phyloP scores from a whole-genome alignment of 371 early-diverging fungal species.

The Apophysomyces sp. region DNA sequence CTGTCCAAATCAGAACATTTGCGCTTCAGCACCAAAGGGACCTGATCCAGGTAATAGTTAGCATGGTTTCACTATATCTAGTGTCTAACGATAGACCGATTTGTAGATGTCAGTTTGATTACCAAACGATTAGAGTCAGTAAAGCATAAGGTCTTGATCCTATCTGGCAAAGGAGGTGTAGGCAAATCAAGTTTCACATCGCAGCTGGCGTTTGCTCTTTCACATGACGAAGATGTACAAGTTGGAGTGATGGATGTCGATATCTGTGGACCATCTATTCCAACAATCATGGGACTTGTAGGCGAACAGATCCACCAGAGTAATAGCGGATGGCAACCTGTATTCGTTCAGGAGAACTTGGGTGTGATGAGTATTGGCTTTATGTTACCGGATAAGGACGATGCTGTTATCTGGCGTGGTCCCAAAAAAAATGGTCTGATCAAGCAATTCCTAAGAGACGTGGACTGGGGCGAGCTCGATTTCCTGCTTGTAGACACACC shows the following conservation, averaged over 20 bases:
- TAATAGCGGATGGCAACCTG: conserved; percentile 86
- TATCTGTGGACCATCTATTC: conserved; percentile 99
- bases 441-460: conserved; percentile 96
- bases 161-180: conserved; percentile 99
- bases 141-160: conserved; percentile 87
- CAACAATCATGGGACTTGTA: conserved; percentile 87
- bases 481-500: conserved; percentile 98
- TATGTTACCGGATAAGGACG: conserved; percentile 85
- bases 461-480: conserved; percentile 92
- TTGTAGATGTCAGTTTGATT: conserved; percentile 59
- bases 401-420: conserved; percentile 99
- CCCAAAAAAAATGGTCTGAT: conserved; percentile 96
- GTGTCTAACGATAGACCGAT: conserved; percentile 1
- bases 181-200: conserved; percentile 91
- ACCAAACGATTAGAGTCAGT: conserved; percentile 65
- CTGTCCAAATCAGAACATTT: conserved; percentile 95
- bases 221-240: conserved; percentile 56
- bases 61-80: background rate
- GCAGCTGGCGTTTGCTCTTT: conserved; percentile 79
- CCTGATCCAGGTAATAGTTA: conserved; percentile 84
- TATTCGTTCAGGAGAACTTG: conserved; percentile 88
- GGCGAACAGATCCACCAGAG: conserved; percentile 87
- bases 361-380: conserved; percentile 96
- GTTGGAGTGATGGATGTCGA: conserved; percentile 99
- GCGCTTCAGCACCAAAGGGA: conserved; percentile 87